A percentile compares a stretch with the other conserved stretches of the same genome.
Evolutionary conservation across 345 rosid species (phyloP).

Genomic region (Populus nigra): DNA sequence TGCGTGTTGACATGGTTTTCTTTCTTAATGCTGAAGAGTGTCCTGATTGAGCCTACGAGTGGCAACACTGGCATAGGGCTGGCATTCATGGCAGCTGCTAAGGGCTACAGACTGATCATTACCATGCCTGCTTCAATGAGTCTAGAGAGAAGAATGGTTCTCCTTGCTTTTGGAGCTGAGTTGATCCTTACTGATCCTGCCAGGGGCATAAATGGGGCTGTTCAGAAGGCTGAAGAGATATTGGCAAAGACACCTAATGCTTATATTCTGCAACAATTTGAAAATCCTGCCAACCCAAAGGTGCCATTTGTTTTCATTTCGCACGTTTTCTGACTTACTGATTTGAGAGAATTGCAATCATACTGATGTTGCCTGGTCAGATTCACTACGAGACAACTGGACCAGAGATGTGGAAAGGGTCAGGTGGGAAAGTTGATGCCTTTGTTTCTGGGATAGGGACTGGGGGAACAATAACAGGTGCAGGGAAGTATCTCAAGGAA

Average conservation of each 20-base stretch:
- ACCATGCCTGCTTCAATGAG: slow-evolving; percentile 86
- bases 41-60: slow-evolving; percentile 71
- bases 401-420: slow-evolving; percentile 64
- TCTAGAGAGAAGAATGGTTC: slow-evolving; percentile 79
- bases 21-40: slow-evolving; percentile 43
- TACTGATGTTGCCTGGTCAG: slow-evolving; percentile 26
- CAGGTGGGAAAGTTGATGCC: slow-evolving; percentile 57
- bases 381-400: slow-evolving; percentile 67
- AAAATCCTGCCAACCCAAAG: slow-evolving; percentile 73
- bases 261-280: slow-evolving; percentile 65
- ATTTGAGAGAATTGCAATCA: slow-evolving; percentile 1
- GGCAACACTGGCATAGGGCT: slow-evolving; percentile 71
- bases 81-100: slow-evolving; percentile 77
- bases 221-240: slow-evolving; percentile 70
- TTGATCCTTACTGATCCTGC: slow-evolving; percentile 69
- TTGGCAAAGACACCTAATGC: slow-evolving; percentile 54
- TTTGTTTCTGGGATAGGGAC: slow-evolving; percentile 67
- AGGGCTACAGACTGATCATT: slow-evolving; percentile 65
- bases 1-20: slow-evolving; percentile 9
- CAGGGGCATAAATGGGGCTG: slow-evolving; percentile 65
- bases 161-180: slow-evolving; percentile 76
- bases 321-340: not conserved
- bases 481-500: slow-evolving; percentile 61
- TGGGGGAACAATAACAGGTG: slow-evolving; percentile 66
- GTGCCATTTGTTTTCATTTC: slow-evolving; percentile 32